phyloP scores from a whole-genome alignment of 805 yeast genomes.

The Sungouiozyma intestinalis region DNA sequence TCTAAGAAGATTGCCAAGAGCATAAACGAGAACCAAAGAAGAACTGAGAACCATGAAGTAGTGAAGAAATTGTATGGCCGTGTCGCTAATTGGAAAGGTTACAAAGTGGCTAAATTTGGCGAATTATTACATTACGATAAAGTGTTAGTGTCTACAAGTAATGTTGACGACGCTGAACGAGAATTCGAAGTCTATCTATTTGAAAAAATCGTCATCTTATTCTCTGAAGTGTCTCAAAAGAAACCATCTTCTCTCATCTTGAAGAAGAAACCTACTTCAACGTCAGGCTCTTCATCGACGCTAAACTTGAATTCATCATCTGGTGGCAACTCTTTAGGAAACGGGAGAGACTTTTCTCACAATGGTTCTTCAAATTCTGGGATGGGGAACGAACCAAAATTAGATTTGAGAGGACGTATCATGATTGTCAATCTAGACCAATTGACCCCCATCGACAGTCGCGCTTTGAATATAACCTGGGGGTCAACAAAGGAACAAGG shows the following conservation, averaged over 20 bases:
- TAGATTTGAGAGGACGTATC: conserved; percentile 72
- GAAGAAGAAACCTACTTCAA: conserved; percentile 29
- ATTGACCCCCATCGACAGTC: conserved; percentile 38
- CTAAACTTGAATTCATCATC: conserved; percentile 7
- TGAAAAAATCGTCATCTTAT: conserved; percentile 56
- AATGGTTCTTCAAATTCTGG: conserved; percentile 6
- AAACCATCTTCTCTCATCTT: conserved; percentile 38
- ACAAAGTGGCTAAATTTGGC: conserved; percentile 69
- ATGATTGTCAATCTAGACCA: conserved; percentile 57
- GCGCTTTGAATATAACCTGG: conserved; percentile 62
- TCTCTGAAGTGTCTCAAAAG: conserved; percentile 46
- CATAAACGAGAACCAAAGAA: conserved; percentile 89
- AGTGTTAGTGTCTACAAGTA: conserved; percentile 40
- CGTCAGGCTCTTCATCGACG: conserved; percentile 11
- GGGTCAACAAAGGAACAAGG: conserved; percentile 83
- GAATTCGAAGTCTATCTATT: conserved; percentile 86
- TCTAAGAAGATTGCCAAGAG: conserved; percentile 76
- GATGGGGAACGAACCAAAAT: conserved; percentile 25
- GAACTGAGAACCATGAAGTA: conserved; percentile 72
- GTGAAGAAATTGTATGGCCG: conserved; percentile 59
- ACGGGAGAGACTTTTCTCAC: conserved; percentile 3
- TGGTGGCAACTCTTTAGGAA: conserved; percentile 1
- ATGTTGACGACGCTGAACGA: conserved; percentile 53
- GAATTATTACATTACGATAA: conserved; percentile 67
- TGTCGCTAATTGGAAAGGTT: conserved; percentile 89